Evolutionary conservation across 176 grass and related monocot genomes (phyloP).

Genomic region (Ensete glaucum): DNA sequence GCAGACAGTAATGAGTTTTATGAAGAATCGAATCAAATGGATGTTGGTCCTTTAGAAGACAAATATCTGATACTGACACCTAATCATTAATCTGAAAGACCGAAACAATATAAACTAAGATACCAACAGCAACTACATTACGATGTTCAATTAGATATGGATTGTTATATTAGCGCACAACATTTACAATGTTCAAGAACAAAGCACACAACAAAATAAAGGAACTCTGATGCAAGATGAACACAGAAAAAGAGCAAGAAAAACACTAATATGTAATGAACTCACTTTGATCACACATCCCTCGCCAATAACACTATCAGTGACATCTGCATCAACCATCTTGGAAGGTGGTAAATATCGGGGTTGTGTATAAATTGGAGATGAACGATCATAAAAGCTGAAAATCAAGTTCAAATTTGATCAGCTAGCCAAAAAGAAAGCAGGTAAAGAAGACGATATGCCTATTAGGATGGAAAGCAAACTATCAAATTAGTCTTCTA

Average conservation of each 20-base stretch:
- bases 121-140: background rate
- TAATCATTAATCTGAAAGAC: background rate
- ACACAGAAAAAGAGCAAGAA: background rate
- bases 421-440: constrained; percentile 17
- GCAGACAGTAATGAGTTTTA: background rate
- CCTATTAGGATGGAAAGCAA: background rate
- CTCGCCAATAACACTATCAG: constrained; percentile 93
- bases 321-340: constrained; percentile 77
- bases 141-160: background rate
- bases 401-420: constrained; percentile 18
- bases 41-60: background rate
- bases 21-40: background rate
- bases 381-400: constrained; percentile 89
- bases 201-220: background rate
- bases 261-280: background rate
- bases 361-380: constrained; percentile 84
- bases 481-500: background rate
- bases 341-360: constrained; percentile 83
- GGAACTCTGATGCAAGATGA: background rate
- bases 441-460: background rate
- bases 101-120: too few species aligned
- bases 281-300: constrained; percentile 92
- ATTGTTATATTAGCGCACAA: too few species aligned
- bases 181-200: background rate
- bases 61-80: background rate